Percentiles rank a stretch among this genome's conserved stretches.
Evolutionary conservation across 768 basidiomycete species (phyloP).

Genomic region (Terana coerulea): DNA sequence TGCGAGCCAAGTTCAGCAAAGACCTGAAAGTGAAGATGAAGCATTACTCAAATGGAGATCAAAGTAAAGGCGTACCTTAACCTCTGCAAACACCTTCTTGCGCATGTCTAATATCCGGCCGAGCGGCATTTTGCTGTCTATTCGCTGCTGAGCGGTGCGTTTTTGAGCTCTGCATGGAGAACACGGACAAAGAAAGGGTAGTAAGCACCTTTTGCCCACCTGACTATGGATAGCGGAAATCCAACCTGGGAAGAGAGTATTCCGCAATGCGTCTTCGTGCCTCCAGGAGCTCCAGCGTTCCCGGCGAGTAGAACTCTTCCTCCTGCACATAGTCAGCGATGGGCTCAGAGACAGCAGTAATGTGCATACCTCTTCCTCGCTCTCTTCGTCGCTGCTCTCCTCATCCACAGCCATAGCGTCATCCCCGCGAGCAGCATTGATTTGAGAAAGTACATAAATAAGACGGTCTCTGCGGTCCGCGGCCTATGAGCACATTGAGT

Average conservation of each 20-base stretch:
- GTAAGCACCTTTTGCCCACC: slow-evolving; percentile 76
- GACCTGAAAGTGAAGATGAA: slow-evolving; percentile 43
- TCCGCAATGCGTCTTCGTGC: slow-evolving; percentile 85
- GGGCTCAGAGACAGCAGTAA: not conserved
- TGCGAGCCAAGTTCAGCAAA: slow-evolving; percentile 94
- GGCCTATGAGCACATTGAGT: slow-evolving; percentile 47
- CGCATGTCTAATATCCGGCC: slow-evolving; percentile 88
- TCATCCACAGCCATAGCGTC: slow-evolving; percentile 74
- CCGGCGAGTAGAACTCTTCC: slow-evolving; percentile 95
- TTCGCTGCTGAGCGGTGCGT: slow-evolving; percentile 87
- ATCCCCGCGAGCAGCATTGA: slow-evolving; percentile 82
- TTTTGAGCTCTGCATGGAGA: slow-evolving; percentile 83
- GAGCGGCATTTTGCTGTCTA: slow-evolving; percentile 85
- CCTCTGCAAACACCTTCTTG: slow-evolving; percentile 83
- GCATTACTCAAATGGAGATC: not conserved
- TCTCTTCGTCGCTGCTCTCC: slow-evolving; percentile 63
- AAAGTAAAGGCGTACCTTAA: slow-evolving; percentile 67
- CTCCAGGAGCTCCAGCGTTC: slow-evolving; percentile 81
- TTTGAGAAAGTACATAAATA: slow-evolving; percentile 92
- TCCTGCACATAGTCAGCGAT: slow-evolving; percentile 41
- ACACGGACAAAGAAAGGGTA: slow-evolving; percentile 34
- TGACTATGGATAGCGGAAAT: slow-evolving; percentile 49
- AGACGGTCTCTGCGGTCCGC: slow-evolving; percentile 95
- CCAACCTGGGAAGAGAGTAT: slow-evolving; percentile 93
- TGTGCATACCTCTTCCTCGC: slow-evolving; percentile 68